Conservation (phyloP, 768 basidiomycete genomes). For the Mycena rebaudengoi region DNA sequence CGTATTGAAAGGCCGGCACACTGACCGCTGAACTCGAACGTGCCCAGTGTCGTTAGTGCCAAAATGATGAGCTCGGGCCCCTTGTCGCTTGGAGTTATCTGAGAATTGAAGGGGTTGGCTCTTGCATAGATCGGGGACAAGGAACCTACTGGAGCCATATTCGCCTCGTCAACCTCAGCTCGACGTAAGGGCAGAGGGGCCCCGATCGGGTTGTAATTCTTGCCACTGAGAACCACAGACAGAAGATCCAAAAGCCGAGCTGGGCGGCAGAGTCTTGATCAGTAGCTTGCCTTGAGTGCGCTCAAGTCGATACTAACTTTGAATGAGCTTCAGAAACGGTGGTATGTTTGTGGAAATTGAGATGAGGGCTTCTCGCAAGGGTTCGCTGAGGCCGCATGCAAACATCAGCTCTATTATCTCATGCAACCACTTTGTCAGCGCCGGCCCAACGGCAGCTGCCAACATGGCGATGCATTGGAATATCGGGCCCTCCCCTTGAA, state of each 20-base stretch:
- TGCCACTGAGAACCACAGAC: slow-evolving; percentile 82
- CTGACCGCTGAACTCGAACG: slow-evolving; percentile 93
- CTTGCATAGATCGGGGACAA: too few species aligned
- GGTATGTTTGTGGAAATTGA: slow-evolving; percentile 89
- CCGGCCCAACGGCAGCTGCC: slow-evolving; percentile 93
- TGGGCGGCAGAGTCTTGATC: slow-evolving; percentile 42
- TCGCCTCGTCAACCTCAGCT: slow-evolving; percentile 61
- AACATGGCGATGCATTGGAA: slow-evolving; percentile 99
- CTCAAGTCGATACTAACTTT: slow-evolving; percentile 59
- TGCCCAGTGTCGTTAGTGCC: slow-evolving; percentile 86
- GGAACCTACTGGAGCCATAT: not conserved
- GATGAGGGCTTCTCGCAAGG: slow-evolving; percentile 83
- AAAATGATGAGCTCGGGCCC: slow-evolving; percentile 77
- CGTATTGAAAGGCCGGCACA: slow-evolving; percentile 19
- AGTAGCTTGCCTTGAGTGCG: not conserved
- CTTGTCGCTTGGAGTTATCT: slow-evolving; percentile 64
- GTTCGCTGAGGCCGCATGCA: slow-evolving; percentile 90
- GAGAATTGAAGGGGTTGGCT: slow-evolving; percentile 1
- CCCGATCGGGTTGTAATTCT: slow-evolving; percentile 88
- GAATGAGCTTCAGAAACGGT: slow-evolving; percentile 89
- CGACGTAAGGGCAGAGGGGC: slow-evolving; percentile 74
- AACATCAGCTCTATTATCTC: slow-evolving; percentile 98
- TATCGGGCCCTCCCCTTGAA: slow-evolving; percentile 92
- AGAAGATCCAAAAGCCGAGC: slow-evolving; percentile 91
- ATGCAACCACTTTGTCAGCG: slow-evolving; percentile 93